Conservation (phyloP, 176 grass and related monocot species). For the Echinochloa phyllopogon region DNA sequence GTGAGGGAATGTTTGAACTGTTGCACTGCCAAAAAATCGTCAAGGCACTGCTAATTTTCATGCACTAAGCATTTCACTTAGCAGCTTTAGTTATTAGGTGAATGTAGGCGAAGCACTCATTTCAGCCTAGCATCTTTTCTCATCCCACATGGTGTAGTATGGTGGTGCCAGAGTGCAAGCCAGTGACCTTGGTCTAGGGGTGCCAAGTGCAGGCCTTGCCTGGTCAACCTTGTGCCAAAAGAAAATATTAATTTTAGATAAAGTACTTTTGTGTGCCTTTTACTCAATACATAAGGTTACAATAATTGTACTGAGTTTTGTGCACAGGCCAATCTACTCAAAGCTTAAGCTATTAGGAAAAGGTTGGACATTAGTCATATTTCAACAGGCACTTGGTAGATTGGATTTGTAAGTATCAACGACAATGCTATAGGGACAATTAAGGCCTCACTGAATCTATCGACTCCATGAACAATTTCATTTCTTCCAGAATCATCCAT, state of each 20-base stretch:
- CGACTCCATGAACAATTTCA: constrained; percentile 13
- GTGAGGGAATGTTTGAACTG: not conserved
- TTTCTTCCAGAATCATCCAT: constrained; percentile 10
- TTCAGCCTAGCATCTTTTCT: constrained; percentile 21
- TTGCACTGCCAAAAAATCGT: constrained; percentile 23
- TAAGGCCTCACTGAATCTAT: not conserved
- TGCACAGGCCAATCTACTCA: constrained; percentile 3
- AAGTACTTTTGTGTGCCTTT: constrained; percentile 15
- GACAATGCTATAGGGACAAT: constrained; percentile 17
- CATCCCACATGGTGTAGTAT: not conserved
- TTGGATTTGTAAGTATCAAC: constrained; percentile 19
- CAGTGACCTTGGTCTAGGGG: too few relatives aligned
- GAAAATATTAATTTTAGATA: not conserved
- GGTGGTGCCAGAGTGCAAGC: not conserved
- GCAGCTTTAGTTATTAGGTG: constrained; percentile 16
- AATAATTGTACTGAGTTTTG: constrained; percentile 17
- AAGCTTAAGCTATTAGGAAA: constrained; percentile 26
- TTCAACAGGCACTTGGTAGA: constrained; percentile 2
- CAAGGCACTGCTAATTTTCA: not conserved
- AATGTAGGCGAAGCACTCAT: constrained; percentile 19
- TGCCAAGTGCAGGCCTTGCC: not conserved
- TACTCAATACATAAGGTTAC: constrained; percentile 10
- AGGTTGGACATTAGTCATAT: not conserved
- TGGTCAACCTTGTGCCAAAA: not conserved
- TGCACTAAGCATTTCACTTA: constrained; percentile 2